Percentiles rank a stretch among this genome's conserved stretches.
These are phyloP conservation scores for Leptodontidium sp. DNA, from an alignment of 2,329 filamentous ascomycete genomes.

Conservation along the genomic window DNA sequence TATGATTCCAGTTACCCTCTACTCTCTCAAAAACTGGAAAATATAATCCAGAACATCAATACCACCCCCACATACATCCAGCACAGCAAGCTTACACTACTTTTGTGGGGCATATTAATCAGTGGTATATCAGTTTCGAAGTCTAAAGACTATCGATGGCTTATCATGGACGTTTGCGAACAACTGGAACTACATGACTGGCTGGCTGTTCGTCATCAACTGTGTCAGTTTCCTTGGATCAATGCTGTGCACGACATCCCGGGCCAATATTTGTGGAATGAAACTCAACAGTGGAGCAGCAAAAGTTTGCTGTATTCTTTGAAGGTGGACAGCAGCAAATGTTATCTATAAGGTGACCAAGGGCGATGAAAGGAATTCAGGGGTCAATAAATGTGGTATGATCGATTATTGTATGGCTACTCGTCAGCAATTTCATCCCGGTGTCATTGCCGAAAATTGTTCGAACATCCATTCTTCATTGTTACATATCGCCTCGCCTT, in stretches of 20 bases:
- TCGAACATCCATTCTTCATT: constrained; percentile 5
- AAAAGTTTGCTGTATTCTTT: constrained; percentile 4
- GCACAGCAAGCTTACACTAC: constrained; percentile 3
- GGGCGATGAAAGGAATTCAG: constrained; percentile 1
- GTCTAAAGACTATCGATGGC: constrained; percentile 2
- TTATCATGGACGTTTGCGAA: constrained; percentile 2
- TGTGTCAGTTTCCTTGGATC: constrained; percentile 1
- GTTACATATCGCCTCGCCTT: neutral
- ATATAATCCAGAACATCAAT: constrained; percentile 1
- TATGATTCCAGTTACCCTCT: constrained; percentile 1
- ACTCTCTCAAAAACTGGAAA: constrained; percentile 5
- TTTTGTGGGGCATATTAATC: neutral
- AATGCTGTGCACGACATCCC: constrained; percentile 1
- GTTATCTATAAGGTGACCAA: neutral
- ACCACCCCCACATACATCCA: neutral
- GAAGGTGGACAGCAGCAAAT: neutral
- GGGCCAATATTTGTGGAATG: constrained; percentile 2
- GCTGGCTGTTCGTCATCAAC: constrained; percentile 4
- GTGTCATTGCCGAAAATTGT: neutral
- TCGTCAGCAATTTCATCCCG: neutral
- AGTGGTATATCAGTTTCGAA: constrained; percentile 2
- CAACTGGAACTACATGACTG: constrained; percentile 1
- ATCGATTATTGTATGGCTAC: neutral
- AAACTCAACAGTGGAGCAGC: constrained; percentile 1
- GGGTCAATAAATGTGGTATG: neutral